Evolutionary conservation across 352 stramenopile species (phyloP).

Genomic region (Globisporangium canariense): DNA sequence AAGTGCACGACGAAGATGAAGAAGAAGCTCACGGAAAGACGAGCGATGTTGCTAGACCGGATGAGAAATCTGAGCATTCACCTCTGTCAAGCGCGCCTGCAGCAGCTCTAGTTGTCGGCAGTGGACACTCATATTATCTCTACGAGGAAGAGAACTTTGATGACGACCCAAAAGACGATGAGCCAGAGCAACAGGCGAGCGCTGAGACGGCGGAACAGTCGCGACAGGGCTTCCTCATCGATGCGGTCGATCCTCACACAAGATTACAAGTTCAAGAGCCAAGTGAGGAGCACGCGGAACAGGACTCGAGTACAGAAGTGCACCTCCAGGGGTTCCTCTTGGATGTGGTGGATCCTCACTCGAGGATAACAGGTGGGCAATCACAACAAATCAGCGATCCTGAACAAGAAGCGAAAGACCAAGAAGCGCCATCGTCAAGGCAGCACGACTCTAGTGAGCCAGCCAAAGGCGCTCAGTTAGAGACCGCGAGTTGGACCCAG

Average conservation of each 20-base stretch:
- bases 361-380: not conserved
- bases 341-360: slow-evolving; percentile 5
- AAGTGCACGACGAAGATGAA: not conserved
- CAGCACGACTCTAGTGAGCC: not conserved
- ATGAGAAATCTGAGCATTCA: not conserved
- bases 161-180: slow-evolving; percentile 10
- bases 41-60: not conserved
- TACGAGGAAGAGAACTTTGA: slow-evolving; percentile 40
- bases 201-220: not conserved
- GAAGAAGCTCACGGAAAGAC: not conserved
- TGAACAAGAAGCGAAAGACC: not conserved
- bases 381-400: not conserved
- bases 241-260: not conserved
- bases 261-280: not conserved
- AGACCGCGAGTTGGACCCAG: not conserved
- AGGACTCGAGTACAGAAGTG: not conserved
- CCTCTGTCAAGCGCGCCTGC: not conserved
- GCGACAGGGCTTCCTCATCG: not conserved
- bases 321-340: slow-evolving; percentile 4
- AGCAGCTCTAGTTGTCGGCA: not conserved
- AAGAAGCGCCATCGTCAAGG: not conserved
- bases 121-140: not conserved
- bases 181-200: not conserved
- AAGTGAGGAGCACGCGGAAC: not conserved
- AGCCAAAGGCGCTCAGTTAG: not conserved